Base-by-base conservation (phyloP, 2,329 filamentous ascomycete genomes). In the Alternaria brassicicola region DNA sequence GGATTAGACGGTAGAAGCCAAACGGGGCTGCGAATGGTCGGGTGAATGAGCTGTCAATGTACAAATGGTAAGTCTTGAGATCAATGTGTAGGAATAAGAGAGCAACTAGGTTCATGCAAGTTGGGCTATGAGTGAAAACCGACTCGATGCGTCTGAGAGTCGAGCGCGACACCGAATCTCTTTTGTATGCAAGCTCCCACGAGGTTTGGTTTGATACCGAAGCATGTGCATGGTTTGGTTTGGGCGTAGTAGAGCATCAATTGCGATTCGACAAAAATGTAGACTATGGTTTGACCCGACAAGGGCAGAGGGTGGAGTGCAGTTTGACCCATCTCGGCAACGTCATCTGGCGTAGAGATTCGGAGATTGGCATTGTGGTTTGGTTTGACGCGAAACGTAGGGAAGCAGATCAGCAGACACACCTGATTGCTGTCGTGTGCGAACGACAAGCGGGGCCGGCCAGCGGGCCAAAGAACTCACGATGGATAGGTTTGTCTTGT, bases 361-460 rank as follows among this genome's bases (percentile, higher is more conserved):
- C 51, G 26, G 36, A 51, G 23, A 54, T 45, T 33, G 33, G 31
- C 21, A 31, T 48, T 52, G 57, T 60, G 49, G 31, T 51, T 36
- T 54, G 45, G 60, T 64, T 64, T 61, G 62, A 51, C 31, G 31
- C 50, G 38, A 17, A 23, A 39, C 36, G 35, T 41, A n/a, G 39
- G 51, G 31, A 49, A 51, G 53, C 35, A 50, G 43, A 64, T 33
- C 55, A 62, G 61, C 55, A 46, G 55, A 58, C 46, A 43, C 67
- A 71, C 68, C 68, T 68, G 54, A 56, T 75, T 73, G 71, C 71
- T 72, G 64, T 65, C 61, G 57, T 59, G 46, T 59, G 54, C 58
- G 64, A 62, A 52, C 57, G 64, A 61, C 64, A 67, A 58, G 62
- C 62, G 56, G 21, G 36, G 62, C 64, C 50, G 59, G 58, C 61